phyloP scores from a whole-genome alignment of 1,284 basidiomycete species.

The Papiliotrema flavescens region DNA sequence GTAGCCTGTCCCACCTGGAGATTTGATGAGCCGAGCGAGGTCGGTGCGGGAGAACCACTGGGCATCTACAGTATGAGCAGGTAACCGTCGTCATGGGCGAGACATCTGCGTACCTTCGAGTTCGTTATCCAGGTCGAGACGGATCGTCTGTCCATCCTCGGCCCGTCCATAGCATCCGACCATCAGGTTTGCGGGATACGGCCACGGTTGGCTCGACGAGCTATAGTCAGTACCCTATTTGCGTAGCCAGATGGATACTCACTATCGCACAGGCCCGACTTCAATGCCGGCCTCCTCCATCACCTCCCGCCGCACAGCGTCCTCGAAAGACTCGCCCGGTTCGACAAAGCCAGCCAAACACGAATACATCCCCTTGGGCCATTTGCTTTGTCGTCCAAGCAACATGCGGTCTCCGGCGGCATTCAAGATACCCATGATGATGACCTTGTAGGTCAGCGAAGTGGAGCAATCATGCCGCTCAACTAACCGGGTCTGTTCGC shows the following conservation, averaged over 20 bases:
- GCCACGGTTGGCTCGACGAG: constrained; percentile 54
- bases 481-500: constrained; percentile 64
- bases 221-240: constrained; percentile 13
- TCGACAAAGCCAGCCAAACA: constrained; percentile 88
- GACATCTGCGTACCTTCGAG: constrained; percentile 64
- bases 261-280: constrained; percentile 80
- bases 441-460: constrained; percentile 53
- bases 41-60: constrained; percentile 82
- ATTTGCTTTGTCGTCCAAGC: constrained; percentile 67
- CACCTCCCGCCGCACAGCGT: constrained; percentile 87
- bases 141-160: constrained; percentile 68
- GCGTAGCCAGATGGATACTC: constrained; percentile 38
- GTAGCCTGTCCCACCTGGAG: constrained; percentile 58
- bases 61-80: constrained; percentile 60
- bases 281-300: constrained; percentile 91
- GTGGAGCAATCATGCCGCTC: neutral
- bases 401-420: constrained; percentile 74
- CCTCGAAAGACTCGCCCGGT: constrained; percentile 91
- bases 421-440: constrained; percentile 86
- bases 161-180: constrained; percentile 73
- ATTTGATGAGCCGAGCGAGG: constrained; percentile 57
- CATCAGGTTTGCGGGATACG: constrained; percentile 87
- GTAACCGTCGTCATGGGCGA: neutral
- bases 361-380: constrained; percentile 62
- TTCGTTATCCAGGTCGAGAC: constrained; percentile 90